These are phyloP conservation scores for Acidomyces sp. DNA, from an alignment of 495 filamentous ascomycete genomes.

Conservation along the genomic window DNA sequence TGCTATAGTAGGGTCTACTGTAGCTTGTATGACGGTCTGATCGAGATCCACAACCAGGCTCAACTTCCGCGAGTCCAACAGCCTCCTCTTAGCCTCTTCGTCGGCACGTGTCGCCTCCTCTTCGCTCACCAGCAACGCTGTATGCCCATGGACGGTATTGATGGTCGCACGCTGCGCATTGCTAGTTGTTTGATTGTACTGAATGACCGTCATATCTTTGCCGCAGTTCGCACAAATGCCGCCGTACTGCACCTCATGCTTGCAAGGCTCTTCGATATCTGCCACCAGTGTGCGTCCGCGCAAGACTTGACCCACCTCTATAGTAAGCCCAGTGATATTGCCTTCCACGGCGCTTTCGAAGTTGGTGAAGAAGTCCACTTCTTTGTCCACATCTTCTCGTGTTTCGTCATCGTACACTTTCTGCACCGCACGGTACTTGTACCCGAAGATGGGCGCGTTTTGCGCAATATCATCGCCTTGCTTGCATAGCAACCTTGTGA, in stretches of 20 bases:
- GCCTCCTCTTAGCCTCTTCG: slow-evolving; percentile 67
- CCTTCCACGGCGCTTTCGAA: slow-evolving; percentile 80
- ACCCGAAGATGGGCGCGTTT: slow-evolving; percentile 65
- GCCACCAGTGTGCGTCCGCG: slow-evolving; percentile 39
- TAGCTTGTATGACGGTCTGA: slow-evolving; percentile 96
- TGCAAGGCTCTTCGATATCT: slow-evolving; percentile 80
- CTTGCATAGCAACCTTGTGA: slow-evolving; percentile 69
- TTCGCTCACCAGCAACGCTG: slow-evolving; percentile 48
- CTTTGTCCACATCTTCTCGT: slow-evolving; percentile 46
- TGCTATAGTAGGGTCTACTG: slow-evolving; percentile 87
- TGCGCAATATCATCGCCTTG: slow-evolving; percentile 60
- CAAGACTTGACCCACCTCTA: slow-evolving; percentile 60
- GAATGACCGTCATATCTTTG: slow-evolving; percentile 83
- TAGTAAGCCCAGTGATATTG: slow-evolving; percentile 57
- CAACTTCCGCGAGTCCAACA: slow-evolving; percentile 66
- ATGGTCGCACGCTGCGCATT: slow-evolving; percentile 73
- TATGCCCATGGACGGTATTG: slow-evolving; percentile 86
- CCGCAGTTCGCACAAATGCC: slow-evolving; percentile 86
- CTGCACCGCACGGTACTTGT: slow-evolving; percentile 64
- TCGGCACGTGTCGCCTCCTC: slow-evolving; percentile 69
- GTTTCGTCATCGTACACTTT: slow-evolving; percentile 61
- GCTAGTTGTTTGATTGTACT: slow-evolving; percentile 45
- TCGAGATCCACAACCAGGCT: slow-evolving; percentile 94
- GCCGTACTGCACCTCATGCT: slow-evolving; percentile 78
- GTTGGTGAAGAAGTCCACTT: slow-evolving; percentile 55